Evolutionary conservation across 1,284 basidiomycete genomes (phyloP).

Genomic region (Athelia sp.): DNA sequence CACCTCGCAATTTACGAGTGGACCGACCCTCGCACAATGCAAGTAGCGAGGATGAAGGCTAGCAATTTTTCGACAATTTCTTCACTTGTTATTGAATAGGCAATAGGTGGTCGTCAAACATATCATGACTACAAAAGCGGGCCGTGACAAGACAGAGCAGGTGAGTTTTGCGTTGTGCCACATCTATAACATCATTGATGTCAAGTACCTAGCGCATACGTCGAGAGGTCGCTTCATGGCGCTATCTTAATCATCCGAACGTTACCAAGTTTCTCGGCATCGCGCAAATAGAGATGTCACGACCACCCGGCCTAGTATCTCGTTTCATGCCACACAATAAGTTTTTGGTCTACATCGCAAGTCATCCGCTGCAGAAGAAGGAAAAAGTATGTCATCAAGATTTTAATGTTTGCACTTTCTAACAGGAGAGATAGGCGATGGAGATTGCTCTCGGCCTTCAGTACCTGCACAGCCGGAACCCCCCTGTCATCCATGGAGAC

Average conservation of each 20-base stretch:
- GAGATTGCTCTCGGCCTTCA: conserved; percentile 1
- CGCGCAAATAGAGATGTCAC: background rate
- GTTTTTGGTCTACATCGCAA: background rate
- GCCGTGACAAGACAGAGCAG: background rate
- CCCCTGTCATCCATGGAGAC: conserved; percentile 16
- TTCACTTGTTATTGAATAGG: background rate
- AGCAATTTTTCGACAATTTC: background rate
- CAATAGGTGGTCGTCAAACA: too few species aligned
- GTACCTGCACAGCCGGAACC: background rate
- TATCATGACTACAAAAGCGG: too few species aligned
- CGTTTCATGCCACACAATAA: background rate
- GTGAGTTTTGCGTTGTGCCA: too few species aligned
- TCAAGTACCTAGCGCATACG: background rate
- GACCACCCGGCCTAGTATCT: background rate
- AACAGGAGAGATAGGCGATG: background rate
- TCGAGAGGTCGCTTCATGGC: background rate
- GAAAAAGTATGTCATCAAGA: background rate
- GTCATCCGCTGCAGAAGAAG: background rate
- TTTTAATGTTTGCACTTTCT: background rate
- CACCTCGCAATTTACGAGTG: background rate
- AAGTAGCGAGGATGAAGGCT: background rate
- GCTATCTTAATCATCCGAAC: background rate
- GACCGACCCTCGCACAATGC: background rate
- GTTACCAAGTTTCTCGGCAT: background rate
- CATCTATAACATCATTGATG: too few species aligned